Evolutionary conservation across 2,329 filamentous ascomycete genomes (phyloP).

Genomic region (Xylaria arbuscula): DNA sequence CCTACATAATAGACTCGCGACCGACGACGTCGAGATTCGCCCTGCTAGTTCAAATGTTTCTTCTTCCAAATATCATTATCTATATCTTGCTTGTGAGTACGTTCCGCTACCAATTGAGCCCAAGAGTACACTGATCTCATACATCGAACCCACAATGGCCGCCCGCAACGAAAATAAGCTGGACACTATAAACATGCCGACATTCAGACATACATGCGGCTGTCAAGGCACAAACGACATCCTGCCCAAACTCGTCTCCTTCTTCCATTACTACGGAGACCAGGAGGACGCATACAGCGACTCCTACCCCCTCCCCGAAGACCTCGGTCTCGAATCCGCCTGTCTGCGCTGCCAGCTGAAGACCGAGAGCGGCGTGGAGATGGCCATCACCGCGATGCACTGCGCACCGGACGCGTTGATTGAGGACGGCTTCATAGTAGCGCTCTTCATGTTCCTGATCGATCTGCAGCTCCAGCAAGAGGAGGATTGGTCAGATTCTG

Average conservation of each 20-base stretch:
- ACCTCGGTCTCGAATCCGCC: neutral
- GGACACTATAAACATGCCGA: no score
- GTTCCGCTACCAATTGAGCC: no score
- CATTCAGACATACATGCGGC: conserved; percentile 14
- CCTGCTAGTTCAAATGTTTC: no score
- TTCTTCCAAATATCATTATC: neutral
- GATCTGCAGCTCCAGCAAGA: neutral
- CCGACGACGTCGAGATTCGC: neutral
- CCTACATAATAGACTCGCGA: neutral
- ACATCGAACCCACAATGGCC: neutral
- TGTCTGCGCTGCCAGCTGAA: conserved; percentile 23
- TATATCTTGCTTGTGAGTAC: no score
- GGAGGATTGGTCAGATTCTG: neutral
- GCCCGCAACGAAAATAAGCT: neutral
- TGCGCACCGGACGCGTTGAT: conserved; percentile 17
- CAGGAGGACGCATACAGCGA: neutral
- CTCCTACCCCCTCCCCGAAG: neutral
- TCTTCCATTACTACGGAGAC: conserved; percentile 7
- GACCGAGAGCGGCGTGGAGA: conserved; percentile 21
- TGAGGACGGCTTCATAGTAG: conserved; percentile 1
- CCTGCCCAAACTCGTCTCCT: conserved; percentile 21
- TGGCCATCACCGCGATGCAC: conserved; percentile 18
- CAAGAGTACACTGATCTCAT: no score
- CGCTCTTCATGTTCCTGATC: conserved; percentile 18
- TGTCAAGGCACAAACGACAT: conserved; percentile 16